phyloP scores from a whole-genome alignment of 371 early-diverging fungal species.

The Rhizopus sp. region DNA sequence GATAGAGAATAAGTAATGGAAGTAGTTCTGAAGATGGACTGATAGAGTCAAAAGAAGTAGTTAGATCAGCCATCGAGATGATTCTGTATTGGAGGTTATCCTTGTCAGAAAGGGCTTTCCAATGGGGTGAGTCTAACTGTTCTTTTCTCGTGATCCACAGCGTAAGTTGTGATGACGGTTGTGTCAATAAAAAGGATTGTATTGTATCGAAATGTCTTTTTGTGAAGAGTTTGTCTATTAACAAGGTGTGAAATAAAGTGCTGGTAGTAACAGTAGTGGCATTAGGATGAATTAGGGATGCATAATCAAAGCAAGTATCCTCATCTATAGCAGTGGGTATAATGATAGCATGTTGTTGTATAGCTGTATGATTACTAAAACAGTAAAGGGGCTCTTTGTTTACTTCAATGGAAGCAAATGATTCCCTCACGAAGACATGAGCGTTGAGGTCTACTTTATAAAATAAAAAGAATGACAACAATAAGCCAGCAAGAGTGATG shows the following conservation, averaged over 20 bases:
- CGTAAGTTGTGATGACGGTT: constrained; percentile 24
- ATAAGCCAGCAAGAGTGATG: not conserved
- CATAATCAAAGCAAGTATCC: constrained; percentile 48
- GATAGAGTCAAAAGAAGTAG: no score
- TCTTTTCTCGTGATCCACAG: constrained; percentile 31
- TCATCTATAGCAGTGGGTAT: constrained; percentile 40
- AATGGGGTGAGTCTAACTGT: constrained; percentile 7
- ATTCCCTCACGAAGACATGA: constrained; percentile 36
- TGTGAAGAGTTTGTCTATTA: constrained; percentile 18
- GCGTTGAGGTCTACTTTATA: constrained; percentile 45
- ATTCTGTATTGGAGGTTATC: constrained; percentile 14
- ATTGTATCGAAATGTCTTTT: constrained; percentile 32
- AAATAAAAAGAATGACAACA: constrained; percentile 32
- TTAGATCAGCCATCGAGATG: no score
- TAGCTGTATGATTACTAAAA: constrained; percentile 12
- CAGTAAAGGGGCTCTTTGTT: constrained; percentile 27
- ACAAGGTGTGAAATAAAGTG: constrained; percentile 16
- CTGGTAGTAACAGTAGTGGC: not conserved
- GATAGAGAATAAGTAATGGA: constrained; percentile 30
- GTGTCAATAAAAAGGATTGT: constrained; percentile 49
- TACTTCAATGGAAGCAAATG: constrained; percentile 28
- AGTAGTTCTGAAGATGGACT: constrained; percentile 19
- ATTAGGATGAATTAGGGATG: constrained; percentile 20
- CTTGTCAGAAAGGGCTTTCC: constrained; percentile 12
- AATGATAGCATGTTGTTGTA: constrained; percentile 20